These are phyloP conservation scores for Arthrobotrys conoides DNA, from an alignment of 2,329 filamentous ascomycete genomes.

Conservation along the genomic window DNA sequence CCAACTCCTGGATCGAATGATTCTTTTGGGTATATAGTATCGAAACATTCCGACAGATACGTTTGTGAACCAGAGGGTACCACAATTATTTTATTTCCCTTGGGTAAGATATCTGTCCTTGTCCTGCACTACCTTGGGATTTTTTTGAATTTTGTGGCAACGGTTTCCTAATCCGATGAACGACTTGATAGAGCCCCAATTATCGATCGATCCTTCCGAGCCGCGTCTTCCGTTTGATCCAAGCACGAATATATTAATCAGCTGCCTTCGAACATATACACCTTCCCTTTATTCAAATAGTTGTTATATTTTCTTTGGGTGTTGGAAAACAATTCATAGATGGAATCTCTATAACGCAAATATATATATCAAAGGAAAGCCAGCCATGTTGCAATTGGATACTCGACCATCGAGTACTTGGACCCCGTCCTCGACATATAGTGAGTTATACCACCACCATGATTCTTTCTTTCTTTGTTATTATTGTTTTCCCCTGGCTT, in stretches of 20 bases:
- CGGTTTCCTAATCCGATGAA: constrained; percentile 27
- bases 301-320: background rate
- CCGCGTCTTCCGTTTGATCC: constrained; percentile 24
- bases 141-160: constrained; percentile 9
- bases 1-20: constrained; percentile 15
- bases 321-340: constrained; percentile 36
- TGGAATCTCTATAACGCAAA: constrained; percentile 49
- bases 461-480: background rate
- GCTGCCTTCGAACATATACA: background rate
- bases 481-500: background rate
- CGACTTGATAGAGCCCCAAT: constrained; percentile 12
- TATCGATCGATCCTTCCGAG: constrained; percentile 23
- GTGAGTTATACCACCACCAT: constrained; percentile 30
- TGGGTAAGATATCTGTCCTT: constrained; percentile 5
- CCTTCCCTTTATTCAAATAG: constrained; percentile 3
- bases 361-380: constrained; percentile 14
- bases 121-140: background rate
- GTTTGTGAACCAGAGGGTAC: constrained; percentile 16
- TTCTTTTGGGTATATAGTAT: constrained; percentile 22
- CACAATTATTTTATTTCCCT: constrained; percentile 2
- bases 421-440: constrained; percentile 41
- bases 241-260: constrained; percentile 10
- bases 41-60: background rate
- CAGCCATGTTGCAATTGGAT: constrained; percentile 53
- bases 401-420: constrained; percentile 38